These are phyloP conservation scores for Suillus placidus DNA, from an alignment of 768 basidiomycete species.

Conservation along the genomic window DNA sequence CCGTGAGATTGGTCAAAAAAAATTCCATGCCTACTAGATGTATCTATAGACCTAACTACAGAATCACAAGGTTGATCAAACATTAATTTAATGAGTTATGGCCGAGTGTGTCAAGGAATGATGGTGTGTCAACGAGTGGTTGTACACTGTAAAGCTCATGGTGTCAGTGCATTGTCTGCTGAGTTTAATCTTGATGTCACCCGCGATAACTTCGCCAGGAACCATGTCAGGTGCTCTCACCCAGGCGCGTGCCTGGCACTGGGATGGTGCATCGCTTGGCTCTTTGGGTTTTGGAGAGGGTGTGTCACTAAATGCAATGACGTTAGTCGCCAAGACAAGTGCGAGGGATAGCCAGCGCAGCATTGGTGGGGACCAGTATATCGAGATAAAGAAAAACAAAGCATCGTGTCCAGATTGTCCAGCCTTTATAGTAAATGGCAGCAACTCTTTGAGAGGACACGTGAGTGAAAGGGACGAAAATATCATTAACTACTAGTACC, in stretches of 20 bases:
- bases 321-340: neutral
- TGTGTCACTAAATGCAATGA: neutral
- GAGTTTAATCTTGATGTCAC: conserved; percentile 5
- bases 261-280: neutral
- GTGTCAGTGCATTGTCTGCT: neutral
- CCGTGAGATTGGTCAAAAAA: too few relatives aligned
- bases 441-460: neutral
- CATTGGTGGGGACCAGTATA: neutral
- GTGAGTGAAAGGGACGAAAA: neutral
- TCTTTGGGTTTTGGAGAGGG: neutral
- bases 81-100: too few relatives aligned
- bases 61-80: too few relatives aligned
- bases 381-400: too few relatives aligned
- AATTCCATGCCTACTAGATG: too few relatives aligned
- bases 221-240: conserved; percentile 11
- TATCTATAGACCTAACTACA: too few relatives aligned
- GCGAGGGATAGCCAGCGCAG: neutral
- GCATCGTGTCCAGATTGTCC: neutral
- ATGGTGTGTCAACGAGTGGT: too few relatives aligned
- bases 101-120: too few relatives aligned
- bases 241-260: conserved; percentile 6
- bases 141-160: neutral
- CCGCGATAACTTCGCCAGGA: neutral
- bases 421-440: neutral
- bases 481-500: neutral